Conservation (phyloP, 352 stramenopile genomes). For the Globisporangium nagaii region DNA sequence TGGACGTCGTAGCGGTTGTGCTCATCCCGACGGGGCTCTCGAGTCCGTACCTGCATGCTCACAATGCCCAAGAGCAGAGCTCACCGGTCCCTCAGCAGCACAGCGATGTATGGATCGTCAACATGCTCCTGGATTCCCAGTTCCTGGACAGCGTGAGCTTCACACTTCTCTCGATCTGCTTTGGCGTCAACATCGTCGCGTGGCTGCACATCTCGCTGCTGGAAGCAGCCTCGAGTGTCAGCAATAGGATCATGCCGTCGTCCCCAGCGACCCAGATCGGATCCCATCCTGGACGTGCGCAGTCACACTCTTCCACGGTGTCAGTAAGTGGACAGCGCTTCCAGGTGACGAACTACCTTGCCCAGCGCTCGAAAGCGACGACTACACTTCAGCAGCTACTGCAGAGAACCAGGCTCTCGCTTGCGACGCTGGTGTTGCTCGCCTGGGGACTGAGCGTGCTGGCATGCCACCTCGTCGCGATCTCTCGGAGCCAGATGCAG, state of each 20-base stretch:
- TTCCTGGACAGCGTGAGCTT: not conserved
- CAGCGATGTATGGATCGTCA: slow-evolving; percentile 1
- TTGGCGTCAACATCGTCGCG: not conserved
- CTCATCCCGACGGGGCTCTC: not conserved
- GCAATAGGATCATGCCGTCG: not conserved
- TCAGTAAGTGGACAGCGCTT: not conserved
- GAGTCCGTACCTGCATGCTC: not conserved
- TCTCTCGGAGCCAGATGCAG: not conserved
- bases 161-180: not conserved
- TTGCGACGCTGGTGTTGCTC: not conserved
- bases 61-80: not conserved
- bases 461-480: not conserved
- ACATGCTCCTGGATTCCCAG: slow-evolving; percentile 7
- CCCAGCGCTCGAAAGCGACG: not conserved
- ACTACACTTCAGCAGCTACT: not conserved
- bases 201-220: not conserved
- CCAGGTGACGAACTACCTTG: not conserved
- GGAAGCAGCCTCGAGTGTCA: not conserved
- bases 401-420: not conserved
- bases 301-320: not conserved
- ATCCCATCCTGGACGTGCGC: not conserved
- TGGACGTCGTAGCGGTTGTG: not conserved
- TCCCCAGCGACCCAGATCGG: not conserved
- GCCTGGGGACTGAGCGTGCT: slow-evolving; percentile 1
- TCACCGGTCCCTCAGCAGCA: not conserved